Percentiles rank a stretch among this genome's conserved stretches.
Evolutionary conservation across 345 rosid species (phyloP).

Genomic region (Gossypium arboreum): DNA sequence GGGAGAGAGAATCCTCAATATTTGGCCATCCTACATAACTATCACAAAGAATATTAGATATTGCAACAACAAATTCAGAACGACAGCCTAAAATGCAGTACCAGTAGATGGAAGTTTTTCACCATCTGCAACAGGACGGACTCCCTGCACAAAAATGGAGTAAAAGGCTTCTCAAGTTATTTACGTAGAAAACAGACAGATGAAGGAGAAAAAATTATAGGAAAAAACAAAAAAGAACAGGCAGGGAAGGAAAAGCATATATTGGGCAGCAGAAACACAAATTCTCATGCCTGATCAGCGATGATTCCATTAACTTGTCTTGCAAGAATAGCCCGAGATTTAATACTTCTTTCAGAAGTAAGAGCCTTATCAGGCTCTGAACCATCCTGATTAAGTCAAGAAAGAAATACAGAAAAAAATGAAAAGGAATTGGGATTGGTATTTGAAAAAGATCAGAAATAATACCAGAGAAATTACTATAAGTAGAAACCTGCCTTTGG

Average conservation of each 20-base stretch:
- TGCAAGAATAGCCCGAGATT: constrained; percentile 75
- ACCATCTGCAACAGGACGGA: constrained; percentile 46
- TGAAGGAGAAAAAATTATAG: not conserved
- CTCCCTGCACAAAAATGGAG: constrained; percentile 41
- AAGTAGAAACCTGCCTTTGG: constrained; percentile 44
- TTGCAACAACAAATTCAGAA: not conserved
- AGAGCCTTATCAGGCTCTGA: constrained; percentile 74
- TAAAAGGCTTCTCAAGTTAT: not conserved
- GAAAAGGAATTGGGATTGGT: not conserved
- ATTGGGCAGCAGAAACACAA: not conserved
- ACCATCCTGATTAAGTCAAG: constrained; percentile 47
- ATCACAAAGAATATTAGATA: not conserved
- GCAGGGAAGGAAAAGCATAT: not conserved
- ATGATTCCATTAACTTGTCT: constrained; percentile 80
- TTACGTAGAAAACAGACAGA: constrained; percentile 4
- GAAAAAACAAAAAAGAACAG: not conserved
- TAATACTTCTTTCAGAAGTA: constrained; percentile 54
- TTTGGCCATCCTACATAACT: not conserved
- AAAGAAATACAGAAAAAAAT: constrained; percentile 5
- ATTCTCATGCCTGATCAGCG: constrained; percentile 68
- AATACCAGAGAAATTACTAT: constrained; percentile 15
- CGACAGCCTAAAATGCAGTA: constrained; percentile 28
- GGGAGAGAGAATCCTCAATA: not conserved
- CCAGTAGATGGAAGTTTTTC: constrained; percentile 70
- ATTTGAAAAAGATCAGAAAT: not conserved